Evolutionary conservation across 345 rosid genomes (phyloP).

Genomic region (Gossypium herbaceum): DNA sequence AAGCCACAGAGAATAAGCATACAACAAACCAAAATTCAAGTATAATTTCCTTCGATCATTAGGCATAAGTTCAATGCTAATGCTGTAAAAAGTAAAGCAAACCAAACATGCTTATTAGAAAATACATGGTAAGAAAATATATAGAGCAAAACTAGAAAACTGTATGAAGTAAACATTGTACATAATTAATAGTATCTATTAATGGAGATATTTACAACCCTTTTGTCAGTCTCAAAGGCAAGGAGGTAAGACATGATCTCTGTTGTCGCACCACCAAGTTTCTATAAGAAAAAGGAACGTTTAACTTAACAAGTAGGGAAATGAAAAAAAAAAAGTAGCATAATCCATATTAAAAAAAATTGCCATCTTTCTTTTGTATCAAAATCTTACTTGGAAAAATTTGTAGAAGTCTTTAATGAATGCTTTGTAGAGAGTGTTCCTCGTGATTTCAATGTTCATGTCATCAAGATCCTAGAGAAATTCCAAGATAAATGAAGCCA

Average conservation of each 20-base stretch:
- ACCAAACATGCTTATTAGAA: background rate
- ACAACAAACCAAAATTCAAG: constrained; percentile 91
- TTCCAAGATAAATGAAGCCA: background rate
- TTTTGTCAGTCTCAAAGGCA: too few relatives aligned
- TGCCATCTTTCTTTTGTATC: constrained; percentile 1
- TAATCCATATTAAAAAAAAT: background rate
- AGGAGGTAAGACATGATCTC: too few relatives aligned
- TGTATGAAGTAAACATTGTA: too few relatives aligned
- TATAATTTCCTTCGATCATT: constrained; percentile 92
- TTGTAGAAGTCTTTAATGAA: too few relatives aligned
- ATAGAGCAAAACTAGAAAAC: background rate
- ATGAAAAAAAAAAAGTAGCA: background rate
- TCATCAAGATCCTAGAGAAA: constrained; percentile 40
- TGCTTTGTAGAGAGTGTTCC: too few relatives aligned
- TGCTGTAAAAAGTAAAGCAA: constrained; percentile 39
- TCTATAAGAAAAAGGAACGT: too few relatives aligned
- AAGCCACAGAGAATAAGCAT: constrained; percentile 23
- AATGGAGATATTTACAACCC: too few relatives aligned
- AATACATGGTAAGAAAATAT: too few relatives aligned
- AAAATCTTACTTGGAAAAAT: too few relatives aligned
- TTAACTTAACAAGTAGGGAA: background rate
- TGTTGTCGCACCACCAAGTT: too few relatives aligned
- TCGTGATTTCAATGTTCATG: too few relatives aligned
- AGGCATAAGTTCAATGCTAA: constrained; percentile 94
- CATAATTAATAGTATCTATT: too few relatives aligned